phyloP scores from a whole-genome alignment of 192 early-diverging fungal genomes.

The Backusella australiensis region DNA sequence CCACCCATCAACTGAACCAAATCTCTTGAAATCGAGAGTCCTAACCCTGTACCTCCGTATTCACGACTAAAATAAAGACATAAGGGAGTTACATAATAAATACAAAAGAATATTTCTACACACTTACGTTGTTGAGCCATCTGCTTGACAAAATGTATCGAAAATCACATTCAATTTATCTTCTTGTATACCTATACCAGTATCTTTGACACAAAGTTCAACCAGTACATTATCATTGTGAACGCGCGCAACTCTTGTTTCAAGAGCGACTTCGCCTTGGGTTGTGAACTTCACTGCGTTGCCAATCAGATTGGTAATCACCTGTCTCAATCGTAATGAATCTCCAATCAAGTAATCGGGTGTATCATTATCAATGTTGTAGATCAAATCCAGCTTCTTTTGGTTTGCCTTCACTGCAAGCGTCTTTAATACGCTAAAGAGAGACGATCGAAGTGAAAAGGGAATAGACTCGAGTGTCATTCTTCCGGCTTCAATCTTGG shows the following conservation, averaged over 20 bases:
- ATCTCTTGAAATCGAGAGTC: constrained; percentile 79
- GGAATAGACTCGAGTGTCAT: constrained; percentile 77
- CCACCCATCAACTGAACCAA: constrained; percentile 78
- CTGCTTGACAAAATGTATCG: constrained; percentile 81
- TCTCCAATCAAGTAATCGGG: constrained; percentile 75
- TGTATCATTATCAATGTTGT: constrained; percentile 65
- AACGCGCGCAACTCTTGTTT: constrained; percentile 41
- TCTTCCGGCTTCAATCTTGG: constrained; percentile 82
- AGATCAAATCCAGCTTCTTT: constrained; percentile 69
- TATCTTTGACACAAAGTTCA: constrained; percentile 71
- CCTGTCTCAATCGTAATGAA: constrained; percentile 70
- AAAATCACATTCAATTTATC: constrained; percentile 78
- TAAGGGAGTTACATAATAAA: not conserved
- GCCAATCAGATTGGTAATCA: constrained; percentile 79
- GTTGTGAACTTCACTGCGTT: constrained; percentile 89
- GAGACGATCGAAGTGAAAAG: constrained; percentile 57
- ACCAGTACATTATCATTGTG: constrained; percentile 50
- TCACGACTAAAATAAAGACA: constrained; percentile 44
- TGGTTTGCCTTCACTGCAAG: constrained; percentile 71
- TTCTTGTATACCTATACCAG: constrained; percentile 82
- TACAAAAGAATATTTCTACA: not conserved
- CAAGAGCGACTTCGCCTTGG: constrained; percentile 63
- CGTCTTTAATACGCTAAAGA: constrained; percentile 69
- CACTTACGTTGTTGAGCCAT: constrained; percentile 67
- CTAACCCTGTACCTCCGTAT: constrained; percentile 86